phyloP scores from a whole-genome alignment of 345 rosid genomes.

The Corymbia maculata region DNA sequence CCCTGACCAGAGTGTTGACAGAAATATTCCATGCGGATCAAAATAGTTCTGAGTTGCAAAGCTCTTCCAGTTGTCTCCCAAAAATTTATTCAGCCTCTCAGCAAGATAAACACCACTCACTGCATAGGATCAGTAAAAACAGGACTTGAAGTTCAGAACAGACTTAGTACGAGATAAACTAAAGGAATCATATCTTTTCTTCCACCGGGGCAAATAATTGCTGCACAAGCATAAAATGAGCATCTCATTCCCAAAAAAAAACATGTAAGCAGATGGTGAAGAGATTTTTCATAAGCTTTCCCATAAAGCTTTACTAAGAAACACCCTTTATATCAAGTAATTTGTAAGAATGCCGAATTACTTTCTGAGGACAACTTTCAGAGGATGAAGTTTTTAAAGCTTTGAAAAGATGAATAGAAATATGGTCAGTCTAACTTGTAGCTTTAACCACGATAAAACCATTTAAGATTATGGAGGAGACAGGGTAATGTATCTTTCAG shows the following conservation, averaged over 20 bases:
- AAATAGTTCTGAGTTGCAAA: conserved; percentile 90
- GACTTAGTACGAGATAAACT: neutral
- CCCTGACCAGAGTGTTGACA: conserved; percentile 89
- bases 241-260: neutral
- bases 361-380: neutral
- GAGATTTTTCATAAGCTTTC: neutral
- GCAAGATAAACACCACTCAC: conserved; percentile 92
- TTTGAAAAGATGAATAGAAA: neutral
- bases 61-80: conserved; percentile 65
- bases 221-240: neutral
- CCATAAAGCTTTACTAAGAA: neutral
- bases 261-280: neutral
- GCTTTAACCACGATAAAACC: neutral
- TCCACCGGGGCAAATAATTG: neutral
- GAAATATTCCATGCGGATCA: conserved; percentile 73
- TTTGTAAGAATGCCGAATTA: neutral
- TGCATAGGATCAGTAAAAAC: conserved; percentile 15
- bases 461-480: neutral
- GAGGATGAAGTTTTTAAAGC: neutral
- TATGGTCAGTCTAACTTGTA: neutral
- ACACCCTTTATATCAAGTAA: neutral
- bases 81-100: conserved; percentile 58
- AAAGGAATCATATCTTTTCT: neutral
- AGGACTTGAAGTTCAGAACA: neutral
- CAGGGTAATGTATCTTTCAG: neutral